Percentiles rank a stretch among this genome's conserved stretches.
Conservation (phyloP, 192 early-diverging fungal species). For the Coemansia sp. region DNA sequence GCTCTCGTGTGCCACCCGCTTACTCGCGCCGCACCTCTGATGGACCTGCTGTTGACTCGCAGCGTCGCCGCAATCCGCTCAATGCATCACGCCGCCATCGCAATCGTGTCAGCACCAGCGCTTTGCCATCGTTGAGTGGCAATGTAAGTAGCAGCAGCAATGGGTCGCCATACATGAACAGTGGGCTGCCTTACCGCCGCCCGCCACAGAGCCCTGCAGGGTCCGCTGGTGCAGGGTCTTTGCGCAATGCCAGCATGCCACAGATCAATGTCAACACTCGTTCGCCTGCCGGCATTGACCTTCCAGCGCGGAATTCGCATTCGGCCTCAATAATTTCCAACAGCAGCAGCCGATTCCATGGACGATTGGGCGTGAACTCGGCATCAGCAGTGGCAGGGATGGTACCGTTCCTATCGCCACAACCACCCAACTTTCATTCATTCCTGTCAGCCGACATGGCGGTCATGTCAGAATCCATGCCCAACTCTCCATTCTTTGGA, state of each 20-base stretch:
- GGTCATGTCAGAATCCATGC: slow-evolving; percentile 39
- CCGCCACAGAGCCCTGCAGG: neutral
- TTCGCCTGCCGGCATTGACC: neutral
- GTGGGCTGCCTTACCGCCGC: slow-evolving; percentile 22
- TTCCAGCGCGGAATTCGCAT: too few relatives aligned
- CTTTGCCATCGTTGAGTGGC: slow-evolving; percentile 6
- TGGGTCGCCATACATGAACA: slow-evolving; percentile 13
- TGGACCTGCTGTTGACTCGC: slow-evolving; percentile 4
- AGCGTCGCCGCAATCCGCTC: neutral
- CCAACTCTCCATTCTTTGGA: slow-evolving; percentile 42
- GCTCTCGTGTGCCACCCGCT: neutral
- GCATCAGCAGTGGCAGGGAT: neutral
- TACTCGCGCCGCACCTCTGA: slow-evolving; percentile 11
- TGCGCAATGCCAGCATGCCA: slow-evolving; percentile 5
- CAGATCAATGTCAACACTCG: slow-evolving; percentile 8
- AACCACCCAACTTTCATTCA: slow-evolving; percentile 13
- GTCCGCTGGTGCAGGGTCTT: neutral
- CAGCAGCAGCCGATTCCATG: too few relatives aligned
- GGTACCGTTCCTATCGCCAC: slow-evolving; percentile 40
- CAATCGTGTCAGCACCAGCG: slow-evolving; percentile 21
- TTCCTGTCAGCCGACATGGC: slow-evolving; percentile 27
- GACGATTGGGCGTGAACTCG: too few relatives aligned
- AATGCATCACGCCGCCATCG: slow-evolving; percentile 12
- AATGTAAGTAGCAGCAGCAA: slow-evolving; percentile 13
- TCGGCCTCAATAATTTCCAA: too few relatives aligned